These are phyloP conservation scores for Abrus pulchellus DNA, from an alignment of 306 rosid species.

Conservation along the genomic window DNA sequence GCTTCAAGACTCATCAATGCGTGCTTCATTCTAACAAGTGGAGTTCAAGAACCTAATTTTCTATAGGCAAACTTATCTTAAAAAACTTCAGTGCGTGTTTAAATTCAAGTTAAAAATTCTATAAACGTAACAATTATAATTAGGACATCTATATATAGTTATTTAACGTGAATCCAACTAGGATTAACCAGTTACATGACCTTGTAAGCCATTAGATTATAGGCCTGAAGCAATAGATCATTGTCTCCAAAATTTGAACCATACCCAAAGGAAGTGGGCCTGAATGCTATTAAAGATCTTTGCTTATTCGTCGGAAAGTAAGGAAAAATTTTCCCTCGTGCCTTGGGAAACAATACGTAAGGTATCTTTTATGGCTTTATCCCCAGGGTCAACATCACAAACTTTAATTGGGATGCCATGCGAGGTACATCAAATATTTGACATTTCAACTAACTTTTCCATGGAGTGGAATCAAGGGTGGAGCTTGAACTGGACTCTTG, in stretches of 20 bases:
- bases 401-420: constrained; percentile 35
- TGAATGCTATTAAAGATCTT: constrained; percentile 15
- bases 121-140: too few relatives aligned
- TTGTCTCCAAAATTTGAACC: constrained; percentile 29
- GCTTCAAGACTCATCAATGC: neutral
- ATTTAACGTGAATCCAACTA: too few relatives aligned
- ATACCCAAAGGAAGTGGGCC: constrained; percentile 29
- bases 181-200: neutral
- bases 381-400: constrained; percentile 36
- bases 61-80: too few relatives aligned
- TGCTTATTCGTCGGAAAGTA: constrained; percentile 39
- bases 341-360: constrained; percentile 13
- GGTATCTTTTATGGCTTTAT: constrained; percentile 6
- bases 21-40: neutral
- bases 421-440: constrained; percentile 23
- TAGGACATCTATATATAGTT: too few relatives aligned
- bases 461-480: neutral
- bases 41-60: neutral
- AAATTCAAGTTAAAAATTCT: too few relatives aligned
- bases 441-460: constrained; percentile 38
- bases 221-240: neutral
- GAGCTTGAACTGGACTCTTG: constrained; percentile 26
- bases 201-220: constrained; percentile 10
- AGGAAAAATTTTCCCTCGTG: constrained; percentile 25
- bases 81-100: too few relatives aligned